phyloP scores from a whole-genome alignment of 441 rosid species.

The Bocquillonia castaneifolia region DNA sequence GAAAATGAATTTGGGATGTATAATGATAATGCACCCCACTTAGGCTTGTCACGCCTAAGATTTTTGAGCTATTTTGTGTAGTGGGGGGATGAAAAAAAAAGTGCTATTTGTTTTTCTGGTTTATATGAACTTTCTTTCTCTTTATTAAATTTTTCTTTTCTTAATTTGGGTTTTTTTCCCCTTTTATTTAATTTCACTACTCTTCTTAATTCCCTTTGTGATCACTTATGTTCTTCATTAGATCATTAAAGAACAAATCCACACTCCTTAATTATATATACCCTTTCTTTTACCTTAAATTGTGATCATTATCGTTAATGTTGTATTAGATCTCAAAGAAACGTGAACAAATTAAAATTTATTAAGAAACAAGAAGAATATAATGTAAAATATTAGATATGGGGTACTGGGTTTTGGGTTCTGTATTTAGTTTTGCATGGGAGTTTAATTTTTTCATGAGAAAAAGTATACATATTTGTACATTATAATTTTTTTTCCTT shows the following conservation, averaged over 20 bases:
- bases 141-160: background rate
- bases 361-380: too few relatives aligned
- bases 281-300: background rate
- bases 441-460: background rate
- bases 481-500: background rate
- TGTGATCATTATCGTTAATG: too few relatives aligned
- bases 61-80: constrained; percentile 38
- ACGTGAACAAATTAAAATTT: too few relatives aligned
- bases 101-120: constrained; percentile 33
- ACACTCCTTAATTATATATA: background rate
- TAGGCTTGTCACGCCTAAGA: constrained; percentile 70
- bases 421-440: constrained; percentile 7
- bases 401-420: background rate
- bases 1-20: constrained; percentile 11
- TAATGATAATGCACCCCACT: constrained; percentile 91
- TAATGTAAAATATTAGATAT: too few relatives aligned
- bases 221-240: constrained; percentile 3
- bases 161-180: background rate
- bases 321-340: too few relatives aligned
- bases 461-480: background rate
- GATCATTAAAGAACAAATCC: background rate
- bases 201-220: too few relatives aligned
- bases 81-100: constrained; percentile 36
- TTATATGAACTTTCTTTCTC: constrained; percentile 27
- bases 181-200: too few relatives aligned